Base-by-base conservation (phyloP, 495 filamentous ascomycete species). In the Tuber borchii region DNA sequence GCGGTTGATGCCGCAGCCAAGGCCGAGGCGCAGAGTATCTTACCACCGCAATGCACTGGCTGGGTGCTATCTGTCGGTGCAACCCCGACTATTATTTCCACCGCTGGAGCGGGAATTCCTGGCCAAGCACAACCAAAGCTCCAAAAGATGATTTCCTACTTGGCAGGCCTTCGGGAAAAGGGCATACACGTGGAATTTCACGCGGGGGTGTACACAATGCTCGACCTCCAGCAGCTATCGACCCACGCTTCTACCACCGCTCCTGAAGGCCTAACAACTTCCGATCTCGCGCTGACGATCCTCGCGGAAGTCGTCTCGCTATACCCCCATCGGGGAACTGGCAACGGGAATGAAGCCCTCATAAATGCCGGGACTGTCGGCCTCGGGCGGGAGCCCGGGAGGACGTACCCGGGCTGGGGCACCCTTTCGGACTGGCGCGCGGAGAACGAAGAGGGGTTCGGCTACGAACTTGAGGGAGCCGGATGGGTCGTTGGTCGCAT, bases 211-310 rank as follows among this genome's bases (percentile, higher is more conserved):
- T 92, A 92, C 83, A 89, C 92, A 0, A 85, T 92, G 12, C 87
- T 95, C 2, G 93, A 96, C 82, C 84, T 95, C 79, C 93, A 97
- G 83, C 93, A 96, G 76, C 83, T 95, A 1, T 90, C 92, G 1
- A 93, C 93, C 6, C 89, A 91, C 81, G 89, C 90, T 5, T 65
- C 56, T 26, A 79, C 86, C 16, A 82, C 85, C 3, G 72, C 83
- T 45, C 80, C 85, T 8, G 22, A 74, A 43, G 79, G 85, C 19
- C 81, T 88, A 7, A 84, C 85, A 0, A 85, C 86, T 46, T 77
- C 84, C 3, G 88, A 91, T 76, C 86, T 96, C 51, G 93, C 88
- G 6, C 84, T 94, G 42, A 90, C 87, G 4, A 86, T 95, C 3
- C 78, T 96, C 8, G 89, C 90, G 0, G 93, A 96, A 80, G 89